phyloP scores from a whole-genome alignment of 129 eudicot genomes.

The Chrysanthemum seticuspe region DNA sequence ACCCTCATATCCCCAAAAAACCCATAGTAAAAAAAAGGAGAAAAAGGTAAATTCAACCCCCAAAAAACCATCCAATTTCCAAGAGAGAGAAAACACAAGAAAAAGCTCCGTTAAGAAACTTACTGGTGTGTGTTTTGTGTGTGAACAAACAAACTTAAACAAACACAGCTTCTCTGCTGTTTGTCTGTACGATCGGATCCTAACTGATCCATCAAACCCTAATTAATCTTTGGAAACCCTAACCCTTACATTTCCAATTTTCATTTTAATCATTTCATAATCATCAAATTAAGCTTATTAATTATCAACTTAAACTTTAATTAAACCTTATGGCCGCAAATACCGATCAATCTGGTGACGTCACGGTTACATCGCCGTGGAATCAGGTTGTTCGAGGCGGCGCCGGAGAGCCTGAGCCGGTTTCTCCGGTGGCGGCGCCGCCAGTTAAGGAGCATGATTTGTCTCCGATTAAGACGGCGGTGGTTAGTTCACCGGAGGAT shows the following conservation, averaged over 20 bases:
- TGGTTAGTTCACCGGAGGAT: slow-evolving; percentile 29
- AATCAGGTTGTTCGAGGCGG: slow-evolving; percentile 48
- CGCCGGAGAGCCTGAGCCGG: slow-evolving; percentile 33
- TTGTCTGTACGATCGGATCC: no score
- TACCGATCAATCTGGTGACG: slow-evolving; percentile 35
- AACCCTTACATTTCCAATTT: neutral
- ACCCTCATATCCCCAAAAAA: no score
- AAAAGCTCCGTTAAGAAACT: no score
- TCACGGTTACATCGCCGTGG: slow-evolving; percentile 48
- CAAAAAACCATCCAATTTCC: no score
- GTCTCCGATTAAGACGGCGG: slow-evolving; percentile 32
- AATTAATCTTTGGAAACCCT: slow-evolving; percentile 22
- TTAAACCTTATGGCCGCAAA: slow-evolving; percentile 41
- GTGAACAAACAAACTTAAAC: no score
- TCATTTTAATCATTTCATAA: neutral
- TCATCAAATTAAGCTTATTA: slow-evolving; percentile 18
- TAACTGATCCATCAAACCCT: no score
- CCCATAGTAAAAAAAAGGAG: no score
- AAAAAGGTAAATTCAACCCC: no score
- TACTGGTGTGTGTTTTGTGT: no score
- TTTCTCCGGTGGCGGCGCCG: slow-evolving; percentile 26
- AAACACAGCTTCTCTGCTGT: no score
- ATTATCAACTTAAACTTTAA: neutral
- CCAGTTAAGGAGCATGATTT: slow-evolving; percentile 21
- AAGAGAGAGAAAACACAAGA: no score